Conservation (phyloP, 1,139 yeast genomes). For the Diutina ranongensis region DNA sequence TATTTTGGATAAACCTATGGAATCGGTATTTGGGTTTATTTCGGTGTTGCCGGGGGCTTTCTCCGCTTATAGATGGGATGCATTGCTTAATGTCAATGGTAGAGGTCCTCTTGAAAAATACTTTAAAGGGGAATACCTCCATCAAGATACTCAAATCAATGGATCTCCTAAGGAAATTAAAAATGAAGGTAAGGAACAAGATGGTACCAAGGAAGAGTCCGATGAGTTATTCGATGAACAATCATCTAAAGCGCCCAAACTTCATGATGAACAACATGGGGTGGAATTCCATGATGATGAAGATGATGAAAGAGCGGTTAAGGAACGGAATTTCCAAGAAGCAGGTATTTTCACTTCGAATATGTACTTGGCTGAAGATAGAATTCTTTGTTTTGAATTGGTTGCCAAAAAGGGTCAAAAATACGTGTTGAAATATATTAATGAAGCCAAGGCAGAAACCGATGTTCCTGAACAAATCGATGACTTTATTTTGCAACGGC, state of each 20-base stretch:
- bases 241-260: background rate
- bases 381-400: slow-evolving; percentile 71
- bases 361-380: slow-evolving; percentile 80
- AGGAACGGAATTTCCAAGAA: slow-evolving; percentile 32
- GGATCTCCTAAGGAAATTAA: background rate
- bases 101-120: slow-evolving; percentile 68
- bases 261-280: slow-evolving; percentile 1
- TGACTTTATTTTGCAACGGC: slow-evolving; percentile 65
- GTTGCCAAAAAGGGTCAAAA: slow-evolving; percentile 56
- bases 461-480: slow-evolving; percentile 71
- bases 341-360: slow-evolving; percentile 69
- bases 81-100: slow-evolving; percentile 53
- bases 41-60: slow-evolving; percentile 81
- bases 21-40: slow-evolving; percentile 72
- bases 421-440: slow-evolving; percentile 63
- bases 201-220: background rate
- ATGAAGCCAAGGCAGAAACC: slow-evolving; percentile 69
- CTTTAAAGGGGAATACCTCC: slow-evolving; percentile 68
- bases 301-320: slow-evolving; percentile 32
- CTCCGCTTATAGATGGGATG: slow-evolving; percentile 70
- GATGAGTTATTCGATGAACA: slow-evolving; percentile 4
- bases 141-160: slow-evolving; percentile 27
- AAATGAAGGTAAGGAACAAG: slow-evolving; percentile 10
- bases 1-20: slow-evolving; percentile 75
- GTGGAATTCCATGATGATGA: slow-evolving; percentile 13